Evolutionary conservation across 75 land plant species (phyloP), one percentile per base, ranked within the genome.

Genomic region (Larix kaempferi): DNA sequence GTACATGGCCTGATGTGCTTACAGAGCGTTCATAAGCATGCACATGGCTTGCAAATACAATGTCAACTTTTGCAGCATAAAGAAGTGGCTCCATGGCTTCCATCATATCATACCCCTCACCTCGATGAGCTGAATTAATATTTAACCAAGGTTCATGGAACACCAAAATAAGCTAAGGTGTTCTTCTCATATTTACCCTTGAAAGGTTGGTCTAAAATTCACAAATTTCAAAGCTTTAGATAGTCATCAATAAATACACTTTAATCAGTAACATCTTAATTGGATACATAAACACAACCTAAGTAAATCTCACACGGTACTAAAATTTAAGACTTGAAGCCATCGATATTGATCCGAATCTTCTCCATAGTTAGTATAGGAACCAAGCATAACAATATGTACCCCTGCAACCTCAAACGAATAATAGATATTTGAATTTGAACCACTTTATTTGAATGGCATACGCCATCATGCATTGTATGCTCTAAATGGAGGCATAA

Each of bases 11-110:
- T 73, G 29, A 57, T n/a, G 14, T 44, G 67, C 87, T 79, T 95
- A 98, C 99, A n/a, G 94, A 71, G 33, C 99, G 89, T 71, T 98
- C 99, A 81, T 95, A 98, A 59, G 99, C 93, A 87, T 98, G 99
- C 39, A 98, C 99, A 85, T 98, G 99, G 52, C 99, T 98, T 22
- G 99, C 86, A 73, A 98, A 57, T 73, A 98, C 88, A 54, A 98
- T 57, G 74, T 98, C 99, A 2, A 85, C 98, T 63, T 87, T 81
- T 62, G 91, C 88, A 79, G 86, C 86, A 80, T 89, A 85, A 17
- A 94, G 90, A 75, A 94, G 77, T 37, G 88, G 85, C 77, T 96
- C 99, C 91, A 96, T 88, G 41, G 91, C 73, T 3, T 71, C 82
- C 98, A 90, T 94, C 99, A 96, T 96, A 10, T 71, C 75, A 74